Evolutionary conservation across 305 asterid species (phyloP), one percentile per base, ranked within the genome.

Genomic region (Ilex paraguariensis): DNA sequence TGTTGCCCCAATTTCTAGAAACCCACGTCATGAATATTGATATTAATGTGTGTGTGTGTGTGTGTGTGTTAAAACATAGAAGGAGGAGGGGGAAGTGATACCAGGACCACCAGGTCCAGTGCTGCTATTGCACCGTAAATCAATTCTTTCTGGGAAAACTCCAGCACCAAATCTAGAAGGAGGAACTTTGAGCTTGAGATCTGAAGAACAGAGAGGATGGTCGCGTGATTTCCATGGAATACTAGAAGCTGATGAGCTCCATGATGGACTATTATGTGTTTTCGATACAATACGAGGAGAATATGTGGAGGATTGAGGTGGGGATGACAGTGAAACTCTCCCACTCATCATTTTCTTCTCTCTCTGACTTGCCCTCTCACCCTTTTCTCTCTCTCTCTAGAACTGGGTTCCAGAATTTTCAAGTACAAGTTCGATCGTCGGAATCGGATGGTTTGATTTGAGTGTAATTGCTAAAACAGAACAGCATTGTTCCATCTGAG

Each of bases 81-180:
- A 40, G 11, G 12, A 13, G 49, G 33, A 61, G 15, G 56, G n/a
- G 46, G 59, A 62, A 45, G 13, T 45, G 52, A 31, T 60, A 66
- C 69, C 66, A 28, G 67, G 66, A 75, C 80, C 81, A 28, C 77
- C 77, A 42, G 73, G 67, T 40, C 16, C 13, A 57, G 56, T 52
- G 45, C 66, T 70, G 42, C 78, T 52, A 49, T 67, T 70, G 76
- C 88, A 74, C 63, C 77, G 70, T 64, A 80, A 61, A 66, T 16
- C 53, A 65, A 62, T 51, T 59, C 72, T 66, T 36, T 5, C 7
- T n/a, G 68, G 69, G 44, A 54, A 71, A 13, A 70, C 66, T 21
- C 58, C 67, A 21, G 62, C 60, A 63, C 66, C 66, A 54, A 65
- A 31, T 42, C 72, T 64, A 57, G 56, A 15, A 52, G n/a, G 14